Evolutionary conservation across 2,329 filamentous ascomycete genomes (phyloP).

Genomic region (Dactylellina haptotyla): DNA sequence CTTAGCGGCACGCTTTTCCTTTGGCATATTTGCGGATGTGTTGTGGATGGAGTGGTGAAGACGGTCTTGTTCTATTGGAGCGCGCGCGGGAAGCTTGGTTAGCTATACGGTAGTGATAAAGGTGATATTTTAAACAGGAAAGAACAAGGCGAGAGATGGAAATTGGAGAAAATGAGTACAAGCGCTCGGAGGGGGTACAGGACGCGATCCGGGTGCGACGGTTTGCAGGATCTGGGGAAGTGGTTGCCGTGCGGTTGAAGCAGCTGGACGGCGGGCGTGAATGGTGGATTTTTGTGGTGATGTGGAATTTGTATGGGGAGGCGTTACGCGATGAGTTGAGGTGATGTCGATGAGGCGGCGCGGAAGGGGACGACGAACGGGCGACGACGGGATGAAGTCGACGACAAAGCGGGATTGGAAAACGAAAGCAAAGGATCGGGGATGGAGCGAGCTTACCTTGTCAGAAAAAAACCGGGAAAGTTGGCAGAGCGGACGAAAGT

Average conservation of each 20-base stretch:
- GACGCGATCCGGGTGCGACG: constrained; percentile 27
- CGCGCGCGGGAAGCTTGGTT: constrained; percentile 6
- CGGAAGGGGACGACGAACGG: constrained; percentile 7
- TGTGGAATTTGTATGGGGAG: constrained; percentile 35
- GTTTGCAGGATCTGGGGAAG: constrained; percentile 18
- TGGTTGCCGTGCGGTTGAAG: constrained; percentile 16
- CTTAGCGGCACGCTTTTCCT: constrained; percentile 24
- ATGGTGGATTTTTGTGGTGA: constrained; percentile 21
- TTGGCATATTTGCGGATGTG: constrained; percentile 50
- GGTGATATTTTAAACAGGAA: background rate
- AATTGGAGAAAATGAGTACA: constrained; percentile 26
- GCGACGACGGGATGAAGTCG: constrained; percentile 41
- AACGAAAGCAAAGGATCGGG: constrained; percentile 44
- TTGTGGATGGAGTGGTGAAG: constrained; percentile 38
- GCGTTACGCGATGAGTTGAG: constrained; percentile 52
- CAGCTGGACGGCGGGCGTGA: background rate
- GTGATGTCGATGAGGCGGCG: constrained; percentile 25
- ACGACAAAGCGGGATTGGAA: constrained; percentile 41
- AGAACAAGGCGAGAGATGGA: constrained; percentile 6
- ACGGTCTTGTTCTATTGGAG: constrained; percentile 51
- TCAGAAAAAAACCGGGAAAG: constrained; percentile 37
- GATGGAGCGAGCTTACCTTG: constrained; percentile 41
- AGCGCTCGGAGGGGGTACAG: background rate
- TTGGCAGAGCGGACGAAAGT: constrained; percentile 3
- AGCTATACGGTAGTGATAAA: background rate